phyloP scores from a whole-genome alignment of 164 flowering plant genomes.

The Vitis labrusca region DNA sequence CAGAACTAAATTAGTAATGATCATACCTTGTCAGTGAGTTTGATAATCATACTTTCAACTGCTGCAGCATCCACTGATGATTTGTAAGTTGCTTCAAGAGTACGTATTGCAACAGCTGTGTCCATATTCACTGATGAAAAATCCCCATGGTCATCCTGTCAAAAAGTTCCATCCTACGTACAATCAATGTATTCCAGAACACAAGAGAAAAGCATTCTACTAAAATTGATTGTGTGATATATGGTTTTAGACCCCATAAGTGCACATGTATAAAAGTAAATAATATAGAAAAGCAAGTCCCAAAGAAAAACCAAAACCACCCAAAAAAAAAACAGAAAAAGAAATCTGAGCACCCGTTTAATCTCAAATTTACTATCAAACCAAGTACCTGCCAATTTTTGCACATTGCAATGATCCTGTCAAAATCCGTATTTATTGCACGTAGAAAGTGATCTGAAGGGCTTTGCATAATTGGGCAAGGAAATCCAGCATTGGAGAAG shows the following conservation, averaged over 20 bases:
- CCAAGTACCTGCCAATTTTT: constrained; percentile 92
- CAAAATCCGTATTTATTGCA: constrained; percentile 96
- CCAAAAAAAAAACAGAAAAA: not conserved
- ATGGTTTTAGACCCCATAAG: not conserved
- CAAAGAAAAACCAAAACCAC: not conserved
- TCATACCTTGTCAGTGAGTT: constrained; percentile 79
- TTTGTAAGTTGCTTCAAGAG: constrained; percentile 97
- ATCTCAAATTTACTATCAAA: too few species aligned
- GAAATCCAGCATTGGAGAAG: constrained; percentile 99
- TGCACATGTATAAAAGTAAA: constrained; percentile 1
- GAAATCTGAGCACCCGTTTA: too few species aligned
- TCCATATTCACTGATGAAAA: constrained; percentile 98
- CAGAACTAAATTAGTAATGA: not conserved
- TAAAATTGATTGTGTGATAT: not conserved
- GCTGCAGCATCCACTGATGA: constrained; percentile 93
- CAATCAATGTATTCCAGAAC: not conserved
- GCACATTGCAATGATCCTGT: constrained; percentile 96
- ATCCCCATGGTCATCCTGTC: constrained; percentile 95
- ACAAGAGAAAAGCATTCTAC: not conserved
- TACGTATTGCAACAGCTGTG: constrained; percentile 97
- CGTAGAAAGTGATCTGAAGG: constrained; percentile 99
- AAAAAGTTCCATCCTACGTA: not conserved
- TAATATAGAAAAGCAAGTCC: not conserved
- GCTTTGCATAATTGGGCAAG: constrained; percentile 99
- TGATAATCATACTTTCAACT: constrained; percentile 81